phyloP scores from a whole-genome alignment of 2,329 filamentous ascomycete genomes.

The Phialemoniopsis sp. region DNA sequence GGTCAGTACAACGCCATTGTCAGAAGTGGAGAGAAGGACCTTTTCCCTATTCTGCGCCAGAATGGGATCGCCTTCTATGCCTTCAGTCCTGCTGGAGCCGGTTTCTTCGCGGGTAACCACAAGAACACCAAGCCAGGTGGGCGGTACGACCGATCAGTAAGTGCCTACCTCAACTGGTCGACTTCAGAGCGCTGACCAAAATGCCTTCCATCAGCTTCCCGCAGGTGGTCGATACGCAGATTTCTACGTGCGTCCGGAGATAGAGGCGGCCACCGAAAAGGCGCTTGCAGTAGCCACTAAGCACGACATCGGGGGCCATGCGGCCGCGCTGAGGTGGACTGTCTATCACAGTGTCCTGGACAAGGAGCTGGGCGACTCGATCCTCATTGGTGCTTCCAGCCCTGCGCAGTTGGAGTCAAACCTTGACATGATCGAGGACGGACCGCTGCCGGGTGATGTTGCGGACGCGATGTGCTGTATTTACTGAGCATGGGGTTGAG shows the following conservation, averaged over 20 bases:
- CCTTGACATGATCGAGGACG: constrained; percentile 29
- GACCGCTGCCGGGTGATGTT: constrained; percentile 30
- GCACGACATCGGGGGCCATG: constrained; percentile 30
- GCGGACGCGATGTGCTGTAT: constrained; percentile 27
- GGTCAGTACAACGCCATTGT: constrained; percentile 32
- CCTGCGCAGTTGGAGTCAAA: constrained; percentile 30
- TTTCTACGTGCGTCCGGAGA: constrained; percentile 19
- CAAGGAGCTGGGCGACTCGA: constrained; percentile 24
- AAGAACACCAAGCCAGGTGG: too few species aligned
- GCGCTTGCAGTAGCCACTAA: constrained; percentile 19
- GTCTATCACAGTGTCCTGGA: constrained; percentile 27
- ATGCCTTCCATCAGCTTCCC: neutral
- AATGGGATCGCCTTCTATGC: constrained; percentile 28
- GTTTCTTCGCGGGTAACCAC: constrained; percentile 16
- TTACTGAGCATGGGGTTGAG: too few species aligned
- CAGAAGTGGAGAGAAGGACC: constrained; percentile 25
- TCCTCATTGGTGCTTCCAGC: constrained; percentile 31
- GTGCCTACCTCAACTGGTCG: constrained; percentile 21
- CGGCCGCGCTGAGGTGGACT: constrained; percentile 35
- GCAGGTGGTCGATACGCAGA: constrained; percentile 16
- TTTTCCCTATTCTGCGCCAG: constrained; percentile 29
- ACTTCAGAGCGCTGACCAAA: too few species aligned
- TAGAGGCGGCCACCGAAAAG: constrained; percentile 18
- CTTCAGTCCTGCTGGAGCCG: constrained; percentile 27
- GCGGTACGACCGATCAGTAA: too few species aligned